phyloP scores from a whole-genome alignment of 106 monocot genomes.

The Cymbidium sinense region DNA sequence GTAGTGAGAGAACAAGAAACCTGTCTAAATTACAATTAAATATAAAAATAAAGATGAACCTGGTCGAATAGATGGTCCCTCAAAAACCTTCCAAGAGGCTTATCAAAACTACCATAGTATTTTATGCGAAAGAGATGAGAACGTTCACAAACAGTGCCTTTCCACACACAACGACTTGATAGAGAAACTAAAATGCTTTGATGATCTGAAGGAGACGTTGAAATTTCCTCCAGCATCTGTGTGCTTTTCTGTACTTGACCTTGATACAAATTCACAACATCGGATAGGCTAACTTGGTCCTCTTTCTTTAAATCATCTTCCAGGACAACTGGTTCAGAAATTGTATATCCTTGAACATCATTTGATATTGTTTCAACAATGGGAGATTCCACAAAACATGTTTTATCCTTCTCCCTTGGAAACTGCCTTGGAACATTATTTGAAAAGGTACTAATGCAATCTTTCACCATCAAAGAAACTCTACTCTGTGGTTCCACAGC shows the following conservation, averaged over 20 bases:
- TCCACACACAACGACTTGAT: slow-evolving; percentile 69
- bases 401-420: slow-evolving; percentile 23
- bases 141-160: slow-evolving; percentile 73
- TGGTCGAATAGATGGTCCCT: slow-evolving; percentile 65
- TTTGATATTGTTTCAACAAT: slow-evolving; percentile 9
- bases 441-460: neutral
- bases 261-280: slow-evolving; percentile 8
- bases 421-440: slow-evolving; percentile 3
- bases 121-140: slow-evolving; percentile 70
- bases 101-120: slow-evolving; percentile 75
- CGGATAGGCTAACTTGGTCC: slow-evolving; percentile 9
- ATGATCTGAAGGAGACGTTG: slow-evolving; percentile 45
- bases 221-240: slow-evolving; percentile 35
- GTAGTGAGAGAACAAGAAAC: slow-evolving; percentile 2
- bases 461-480: slow-evolving; percentile 7
- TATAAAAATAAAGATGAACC: slow-evolving; percentile 15
- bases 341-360: slow-evolving; percentile 11
- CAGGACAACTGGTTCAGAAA: neutral
- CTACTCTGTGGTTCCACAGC: slow-evolving; percentile 4
- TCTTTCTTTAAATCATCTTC: slow-evolving; percentile 6
- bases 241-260: slow-evolving; percentile 15
- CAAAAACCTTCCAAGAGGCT: slow-evolving; percentile 59
- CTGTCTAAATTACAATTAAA: too few species aligned
- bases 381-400: slow-evolving; percentile 20
- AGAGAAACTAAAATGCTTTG: slow-evolving; percentile 69